Base-by-base conservation (phyloP, 2,329 filamentous ascomycete species). In the Ciborinia camelliae region DNA sequence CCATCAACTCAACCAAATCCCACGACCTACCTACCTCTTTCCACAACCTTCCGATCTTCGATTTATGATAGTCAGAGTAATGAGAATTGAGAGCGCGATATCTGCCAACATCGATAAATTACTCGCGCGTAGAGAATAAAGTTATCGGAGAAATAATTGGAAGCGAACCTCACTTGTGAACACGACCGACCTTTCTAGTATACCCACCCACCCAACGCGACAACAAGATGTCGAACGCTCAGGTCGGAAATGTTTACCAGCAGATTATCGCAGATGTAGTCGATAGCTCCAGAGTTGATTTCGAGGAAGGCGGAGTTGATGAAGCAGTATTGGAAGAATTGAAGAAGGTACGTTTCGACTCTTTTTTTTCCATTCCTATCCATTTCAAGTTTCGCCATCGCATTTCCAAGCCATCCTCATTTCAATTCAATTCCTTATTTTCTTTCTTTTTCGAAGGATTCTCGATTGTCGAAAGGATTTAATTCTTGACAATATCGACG, bases 261-360 rank as follows among this genome's bases (percentile, higher is more conserved):
- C 81, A 83, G 73, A 88, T 90, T 77, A 90, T 90, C 75, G 82
- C 89, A 68, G 91, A 95, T 80, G 92, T 99, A 76, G 91, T 98
- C 78, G 89, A 94, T 72, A 90, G 90, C 71, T 97, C 94, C 74
- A 86, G 91, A 75, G 90, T 94, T 75, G 95, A 98, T 79, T 98
- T 99, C 76, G 95, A 99, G 78, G 95, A 99, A 80, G 92, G 90
- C 72, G 95, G 95, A 73, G 90, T 98, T 70, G 92, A 96, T 73
- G 90, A 94, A 77, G 82, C 86, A 72, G 94, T 94, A 60, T 81
- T 99, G 73, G 87, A 94, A 71, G 91, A 97, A 77, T 82, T 99
- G 82, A 89, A 88, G 78, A 84, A 89, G 86, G 94, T 98, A 82
- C 84, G 90, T 81, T 65, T 62, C 37, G 26, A 50, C 55, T 32